Evolutionary conservation across 1,284 basidiomycete species (phyloP).

Genomic region (Heliocybe sulcata): DNA sequence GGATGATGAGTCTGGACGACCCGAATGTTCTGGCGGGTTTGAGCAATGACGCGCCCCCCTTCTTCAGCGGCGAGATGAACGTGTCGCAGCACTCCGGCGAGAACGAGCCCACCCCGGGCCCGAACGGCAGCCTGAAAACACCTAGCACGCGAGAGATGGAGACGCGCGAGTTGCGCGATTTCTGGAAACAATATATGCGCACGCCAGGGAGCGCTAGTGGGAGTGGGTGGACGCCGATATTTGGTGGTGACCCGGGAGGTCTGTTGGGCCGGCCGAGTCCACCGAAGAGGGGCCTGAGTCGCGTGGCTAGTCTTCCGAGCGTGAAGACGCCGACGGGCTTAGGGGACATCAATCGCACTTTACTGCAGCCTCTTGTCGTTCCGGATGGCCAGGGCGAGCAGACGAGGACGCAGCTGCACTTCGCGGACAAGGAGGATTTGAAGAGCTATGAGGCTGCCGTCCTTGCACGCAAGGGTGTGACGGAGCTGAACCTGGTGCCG

Average conservation of each 20-base stretch:
- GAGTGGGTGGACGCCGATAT: conserved; percentile 8
- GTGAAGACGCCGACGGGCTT: conserved; percentile 50
- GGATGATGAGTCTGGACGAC: conserved; percentile 66
- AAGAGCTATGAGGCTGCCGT: conserved; percentile 70
- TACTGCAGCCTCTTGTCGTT: not conserved
- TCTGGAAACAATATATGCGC: conserved; percentile 70
- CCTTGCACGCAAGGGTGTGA: conserved; percentile 56
- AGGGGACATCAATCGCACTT: not conserved
- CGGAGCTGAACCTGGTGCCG: conserved; percentile 37
- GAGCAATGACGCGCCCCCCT: conserved; percentile 45
- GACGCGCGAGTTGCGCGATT: conserved; percentile 52
- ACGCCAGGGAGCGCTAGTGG: conserved; percentile 51
- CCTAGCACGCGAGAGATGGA: conserved; percentile 35
- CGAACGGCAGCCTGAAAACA: conserved; percentile 11
- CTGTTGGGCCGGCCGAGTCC: conserved; percentile 13
- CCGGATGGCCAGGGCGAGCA: conserved; percentile 12
- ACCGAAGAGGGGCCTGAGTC: conserved; percentile 31
- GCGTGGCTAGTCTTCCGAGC: conserved; percentile 60
- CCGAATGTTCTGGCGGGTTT: conserved; percentile 55
- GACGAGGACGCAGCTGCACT: conserved; percentile 29
- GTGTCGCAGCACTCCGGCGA: not conserved
- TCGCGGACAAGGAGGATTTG: conserved; percentile 43
- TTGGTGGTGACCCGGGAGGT: conserved; percentile 2
- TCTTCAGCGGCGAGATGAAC: conserved; percentile 40
- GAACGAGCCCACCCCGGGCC: not conserved